phyloP scores from a whole-genome alignment of 1,139 yeast species.

The Arxiozyma telluris region DNA sequence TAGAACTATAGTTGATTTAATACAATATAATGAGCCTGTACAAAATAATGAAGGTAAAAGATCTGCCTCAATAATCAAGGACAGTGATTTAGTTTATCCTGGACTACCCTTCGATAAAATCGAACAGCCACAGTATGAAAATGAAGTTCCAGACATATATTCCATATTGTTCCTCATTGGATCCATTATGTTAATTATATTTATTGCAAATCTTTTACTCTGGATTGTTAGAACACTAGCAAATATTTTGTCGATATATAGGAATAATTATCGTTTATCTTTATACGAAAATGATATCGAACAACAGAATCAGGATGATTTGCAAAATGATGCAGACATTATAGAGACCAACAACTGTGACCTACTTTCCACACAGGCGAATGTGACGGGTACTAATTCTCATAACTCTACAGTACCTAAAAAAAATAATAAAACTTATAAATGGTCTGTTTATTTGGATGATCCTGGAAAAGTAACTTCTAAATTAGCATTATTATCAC shows the following conservation, averaged over 20 bases:
- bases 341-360: neutral
- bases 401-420: neutral
- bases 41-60: neutral
- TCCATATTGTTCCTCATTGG: neutral
- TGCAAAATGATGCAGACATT: neutral
- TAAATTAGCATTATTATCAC: conserved; percentile 55
- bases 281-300: neutral
- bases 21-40: neutral
- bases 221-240: neutral
- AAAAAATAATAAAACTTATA: conserved; percentile 1
- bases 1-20: conserved; percentile 1
- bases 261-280: neutral
- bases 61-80: neutral
- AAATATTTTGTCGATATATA: neutral
- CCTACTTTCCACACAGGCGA: neutral
- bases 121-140: neutral
- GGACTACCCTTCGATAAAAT: neutral
- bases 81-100: neutral
- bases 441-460: conserved; percentile 41
- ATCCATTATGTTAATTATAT: neutral
- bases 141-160: neutral
- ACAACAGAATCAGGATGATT: neutral
- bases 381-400: neutral
- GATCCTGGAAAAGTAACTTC: conserved; percentile 56
- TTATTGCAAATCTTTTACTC: neutral